phyloP scores from a whole-genome alignment of 1,139 yeast genomes.

The Meyerozyma carpophila region DNA sequence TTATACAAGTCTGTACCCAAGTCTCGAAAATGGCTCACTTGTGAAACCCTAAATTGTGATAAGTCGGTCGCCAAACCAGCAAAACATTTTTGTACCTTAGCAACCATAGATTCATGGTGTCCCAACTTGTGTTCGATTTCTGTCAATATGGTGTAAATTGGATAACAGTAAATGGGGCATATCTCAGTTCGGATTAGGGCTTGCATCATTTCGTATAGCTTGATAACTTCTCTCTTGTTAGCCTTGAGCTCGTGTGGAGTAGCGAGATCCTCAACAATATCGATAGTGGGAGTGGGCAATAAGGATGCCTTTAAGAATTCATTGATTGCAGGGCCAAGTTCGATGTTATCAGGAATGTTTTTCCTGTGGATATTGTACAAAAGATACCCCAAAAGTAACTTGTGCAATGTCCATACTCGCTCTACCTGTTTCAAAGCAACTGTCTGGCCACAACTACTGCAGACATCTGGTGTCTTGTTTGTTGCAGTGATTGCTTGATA shows the following conservation, averaged over 20 bases:
- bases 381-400: background rate
- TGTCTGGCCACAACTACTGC: background rate
- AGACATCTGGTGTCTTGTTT: background rate
- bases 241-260: background rate
- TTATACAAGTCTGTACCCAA: background rate
- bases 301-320: background rate
- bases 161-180: background rate
- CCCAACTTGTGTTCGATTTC: background rate
- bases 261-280: background rate
- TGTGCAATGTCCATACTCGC: background rate
- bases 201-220: background rate
- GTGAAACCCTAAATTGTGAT: background rate
- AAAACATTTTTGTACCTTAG: background rate
- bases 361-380: background rate
- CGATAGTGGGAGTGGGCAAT: background rate
- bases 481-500: background rate
- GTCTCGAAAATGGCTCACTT: background rate
- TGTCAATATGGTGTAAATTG: background rate
- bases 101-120: background rate
- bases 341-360: background rate
- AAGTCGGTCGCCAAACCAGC: background rate
- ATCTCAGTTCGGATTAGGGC: background rate
- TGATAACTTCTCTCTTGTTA: background rate
- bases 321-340: background rate
- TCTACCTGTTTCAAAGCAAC: background rate